Evolutionary conservation across 305 asterid species (phyloP).

Genomic region (Coffea humblotiana): DNA sequence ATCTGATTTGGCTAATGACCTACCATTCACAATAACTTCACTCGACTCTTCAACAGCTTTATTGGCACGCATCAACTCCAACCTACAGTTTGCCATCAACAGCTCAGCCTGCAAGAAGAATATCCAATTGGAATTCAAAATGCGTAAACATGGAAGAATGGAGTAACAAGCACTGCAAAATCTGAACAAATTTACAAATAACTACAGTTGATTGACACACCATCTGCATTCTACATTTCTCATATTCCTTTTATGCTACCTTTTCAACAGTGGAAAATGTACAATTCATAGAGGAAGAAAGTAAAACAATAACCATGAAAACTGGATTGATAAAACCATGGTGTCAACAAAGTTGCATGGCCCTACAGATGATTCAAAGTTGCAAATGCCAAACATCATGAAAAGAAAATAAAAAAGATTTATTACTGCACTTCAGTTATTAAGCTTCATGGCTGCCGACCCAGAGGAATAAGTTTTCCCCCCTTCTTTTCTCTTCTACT

Average conservation of each 20-base stretch:
- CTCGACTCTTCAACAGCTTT: slow-evolving; percentile 32
- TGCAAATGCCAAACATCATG: neutral
- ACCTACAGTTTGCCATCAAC: slow-evolving; percentile 52
- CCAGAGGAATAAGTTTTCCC: neutral
- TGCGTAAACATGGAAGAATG: slow-evolving; percentile 10
- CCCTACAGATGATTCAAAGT: neutral
- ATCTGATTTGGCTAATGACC: slow-evolving; percentile 22
- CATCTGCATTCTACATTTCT: neutral
- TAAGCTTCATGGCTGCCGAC: neutral
- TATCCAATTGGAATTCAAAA: neutral
- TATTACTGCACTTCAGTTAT: no score
- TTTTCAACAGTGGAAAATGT: neutral
- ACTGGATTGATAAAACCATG: neutral
- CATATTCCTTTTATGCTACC: neutral
- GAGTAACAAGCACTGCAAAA: neutral
- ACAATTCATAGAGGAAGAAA: neutral
- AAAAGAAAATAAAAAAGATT: no score
- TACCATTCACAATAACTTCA: slow-evolving; percentile 20
- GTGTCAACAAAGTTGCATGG: neutral
- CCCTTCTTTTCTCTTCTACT: neutral
- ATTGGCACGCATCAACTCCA: slow-evolving; percentile 48
- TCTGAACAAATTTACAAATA: neutral
- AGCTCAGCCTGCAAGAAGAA: slow-evolving; percentile 66
- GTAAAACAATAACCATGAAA: neutral
- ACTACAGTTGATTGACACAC: neutral